Evolutionary conservation across 257 asterid species (phyloP).

Genomic region (Ajuga chamaepitys): DNA sequence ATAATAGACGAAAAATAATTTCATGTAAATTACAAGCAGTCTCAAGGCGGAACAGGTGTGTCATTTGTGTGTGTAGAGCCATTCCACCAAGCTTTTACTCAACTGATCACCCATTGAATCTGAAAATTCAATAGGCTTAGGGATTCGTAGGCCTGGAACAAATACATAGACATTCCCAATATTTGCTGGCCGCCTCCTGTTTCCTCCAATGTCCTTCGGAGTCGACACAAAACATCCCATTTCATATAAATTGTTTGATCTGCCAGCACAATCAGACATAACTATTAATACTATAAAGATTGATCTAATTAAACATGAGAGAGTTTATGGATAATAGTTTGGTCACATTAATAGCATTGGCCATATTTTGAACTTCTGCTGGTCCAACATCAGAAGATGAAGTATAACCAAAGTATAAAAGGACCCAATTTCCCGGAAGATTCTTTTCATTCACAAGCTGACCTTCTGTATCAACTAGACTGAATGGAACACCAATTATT

Average conservation of each 20-base stretch:
- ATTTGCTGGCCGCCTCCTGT: constrained; percentile 78
- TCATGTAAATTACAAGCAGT: too few relatives aligned
- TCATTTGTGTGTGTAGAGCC: too few relatives aligned
- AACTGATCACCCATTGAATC: constrained; percentile 49
- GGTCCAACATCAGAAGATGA: constrained; percentile 99
- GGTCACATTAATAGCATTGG: constrained; percentile 34
- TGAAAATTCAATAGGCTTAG: constrained; percentile 78
- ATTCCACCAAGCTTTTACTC: constrained; percentile 62
- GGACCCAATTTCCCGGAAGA: constrained; percentile 88
- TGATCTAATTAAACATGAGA: too few relatives aligned
- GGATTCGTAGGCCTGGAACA: constrained; percentile 88
- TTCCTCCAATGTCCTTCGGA: constrained; percentile 63
- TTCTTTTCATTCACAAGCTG: constrained; percentile 61
- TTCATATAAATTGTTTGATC: constrained; percentile 27
- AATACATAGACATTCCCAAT: constrained; percentile 87
- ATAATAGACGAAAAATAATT: too few relatives aligned
- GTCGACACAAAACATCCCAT: constrained; percentile 92
- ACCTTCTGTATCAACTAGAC: constrained; percentile 62
- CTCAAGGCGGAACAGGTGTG: too few relatives aligned
- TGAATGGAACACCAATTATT: constrained; percentile 89
- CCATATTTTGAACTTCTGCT: constrained; percentile 89
- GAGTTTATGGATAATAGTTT: too few relatives aligned
- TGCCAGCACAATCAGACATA: constrained; percentile 21
- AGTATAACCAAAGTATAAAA: constrained; percentile 83
- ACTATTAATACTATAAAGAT: not conserved